These are phyloP conservation scores for Boletus sensibilis DNA, from an alignment of 768 basidiomycete genomes.

Conservation along the genomic window DNA sequence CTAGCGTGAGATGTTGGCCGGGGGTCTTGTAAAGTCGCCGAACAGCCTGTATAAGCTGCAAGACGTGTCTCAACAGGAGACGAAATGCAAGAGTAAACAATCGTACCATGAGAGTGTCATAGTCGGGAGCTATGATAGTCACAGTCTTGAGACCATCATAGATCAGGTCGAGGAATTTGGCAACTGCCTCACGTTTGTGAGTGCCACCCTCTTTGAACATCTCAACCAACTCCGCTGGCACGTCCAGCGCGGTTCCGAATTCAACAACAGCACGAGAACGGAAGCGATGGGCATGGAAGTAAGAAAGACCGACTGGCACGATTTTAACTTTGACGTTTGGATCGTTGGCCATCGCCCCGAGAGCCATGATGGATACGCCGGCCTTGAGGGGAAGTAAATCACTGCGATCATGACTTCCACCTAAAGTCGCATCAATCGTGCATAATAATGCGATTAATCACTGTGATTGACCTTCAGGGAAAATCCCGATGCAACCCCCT, in stretches of 20 bases:
- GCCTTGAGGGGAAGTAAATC: slow-evolving; percentile 96
- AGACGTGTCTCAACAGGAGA: slow-evolving; percentile 4
- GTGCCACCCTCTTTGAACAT: slow-evolving; percentile 89
- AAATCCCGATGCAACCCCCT: slow-evolving; percentile 93
- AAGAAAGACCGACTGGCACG: slow-evolving; percentile 78
- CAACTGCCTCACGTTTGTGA: slow-evolving; percentile 87
- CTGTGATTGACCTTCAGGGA: slow-evolving; percentile 82
- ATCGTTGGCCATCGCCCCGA: slow-evolving; percentile 95
- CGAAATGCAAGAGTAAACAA: background rate
- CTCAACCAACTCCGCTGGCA: slow-evolving; percentile 84
- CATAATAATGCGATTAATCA: background rate
- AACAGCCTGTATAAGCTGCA: slow-evolving; percentile 90
- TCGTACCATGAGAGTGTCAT: slow-evolving; percentile 93
- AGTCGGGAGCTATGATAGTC: slow-evolving; percentile 93
- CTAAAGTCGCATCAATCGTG: slow-evolving; percentile 41
- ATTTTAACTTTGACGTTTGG: slow-evolving; percentile 86
- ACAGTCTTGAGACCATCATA: slow-evolving; percentile 95
- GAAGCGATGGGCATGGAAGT: slow-evolving; percentile 82
- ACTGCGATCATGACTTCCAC: slow-evolving; percentile 96
- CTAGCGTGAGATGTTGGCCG: slow-evolving; percentile 88
- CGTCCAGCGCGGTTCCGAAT: slow-evolving; percentile 87
- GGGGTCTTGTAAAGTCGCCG: slow-evolving; percentile 92
- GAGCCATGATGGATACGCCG: slow-evolving; percentile 95
- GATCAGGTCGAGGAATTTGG: slow-evolving; percentile 84
- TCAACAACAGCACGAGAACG: slow-evolving; percentile 96